These are phyloP conservation scores for Stephania cephalantha DNA, from an alignment of 164 flowering plant genomes.

Conservation along the genomic window DNA sequence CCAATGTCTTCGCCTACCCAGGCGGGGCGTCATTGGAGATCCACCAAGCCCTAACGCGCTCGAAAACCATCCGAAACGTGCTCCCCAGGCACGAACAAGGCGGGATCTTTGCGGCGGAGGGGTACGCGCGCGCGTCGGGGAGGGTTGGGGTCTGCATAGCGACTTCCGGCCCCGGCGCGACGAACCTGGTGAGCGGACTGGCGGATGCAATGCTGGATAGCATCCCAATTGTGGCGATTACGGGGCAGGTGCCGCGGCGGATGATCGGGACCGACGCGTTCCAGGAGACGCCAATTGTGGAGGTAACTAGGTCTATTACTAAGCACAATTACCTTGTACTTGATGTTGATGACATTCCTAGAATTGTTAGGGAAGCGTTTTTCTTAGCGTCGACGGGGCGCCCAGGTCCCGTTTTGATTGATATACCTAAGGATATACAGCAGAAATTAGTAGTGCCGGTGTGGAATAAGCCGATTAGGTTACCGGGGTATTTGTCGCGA, in stretches of 20 bases:
- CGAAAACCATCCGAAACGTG: constrained; percentile 36
- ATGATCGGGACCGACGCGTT: constrained; percentile 75
- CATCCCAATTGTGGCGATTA: constrained; percentile 54
- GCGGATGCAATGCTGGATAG: constrained; percentile 69
- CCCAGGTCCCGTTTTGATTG: constrained; percentile 66
- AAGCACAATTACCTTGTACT: constrained; percentile 67
- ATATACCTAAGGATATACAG: constrained; percentile 60
- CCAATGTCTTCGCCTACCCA: constrained; percentile 53
- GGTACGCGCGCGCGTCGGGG: constrained; percentile 61
- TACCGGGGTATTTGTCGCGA: constrained; percentile 44
- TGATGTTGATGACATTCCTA: constrained; percentile 54
- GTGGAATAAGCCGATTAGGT: constrained; percentile 38
- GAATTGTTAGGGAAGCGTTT: constrained; percentile 50
- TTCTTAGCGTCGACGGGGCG: constrained; percentile 47
- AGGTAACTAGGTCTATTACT: constrained; percentile 62
- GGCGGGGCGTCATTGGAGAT: constrained; percentile 76
- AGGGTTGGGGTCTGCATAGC: constrained; percentile 62
- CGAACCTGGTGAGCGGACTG: constrained; percentile 63
- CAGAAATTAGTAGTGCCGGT: constrained; percentile 51
- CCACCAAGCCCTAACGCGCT: constrained; percentile 68
- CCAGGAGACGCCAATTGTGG: constrained; percentile 66
- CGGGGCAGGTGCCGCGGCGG: constrained; percentile 63
- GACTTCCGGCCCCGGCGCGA: constrained; percentile 78
- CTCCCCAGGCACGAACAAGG: constrained; percentile 71
- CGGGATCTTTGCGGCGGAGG: constrained; percentile 64